These are phyloP conservation scores for Akanthomyces muscarius DNA, from an alignment of 2,329 filamentous ascomycete species.

Conservation along the genomic window DNA sequence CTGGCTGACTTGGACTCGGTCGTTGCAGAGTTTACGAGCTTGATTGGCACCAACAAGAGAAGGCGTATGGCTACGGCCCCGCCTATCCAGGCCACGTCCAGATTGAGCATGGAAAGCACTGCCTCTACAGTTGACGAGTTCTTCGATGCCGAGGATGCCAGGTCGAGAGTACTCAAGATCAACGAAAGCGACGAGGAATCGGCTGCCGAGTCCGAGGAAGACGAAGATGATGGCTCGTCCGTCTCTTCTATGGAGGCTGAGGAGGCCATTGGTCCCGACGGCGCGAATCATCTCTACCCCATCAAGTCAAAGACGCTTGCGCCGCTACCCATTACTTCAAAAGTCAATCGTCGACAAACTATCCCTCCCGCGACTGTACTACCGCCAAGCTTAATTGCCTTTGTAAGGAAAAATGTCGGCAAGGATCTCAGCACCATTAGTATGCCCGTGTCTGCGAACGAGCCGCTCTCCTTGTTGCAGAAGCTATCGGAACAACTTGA, in stretches of 20 bases:
- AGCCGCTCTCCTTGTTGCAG: slow-evolving; percentile 84
- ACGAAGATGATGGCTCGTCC: slow-evolving; percentile 56
- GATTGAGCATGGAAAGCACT: slow-evolving; percentile 74
- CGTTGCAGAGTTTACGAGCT: slow-evolving; percentile 72
- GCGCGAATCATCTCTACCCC: slow-evolving; percentile 65
- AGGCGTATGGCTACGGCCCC: slow-evolving; percentile 57
- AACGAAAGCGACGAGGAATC: slow-evolving; percentile 63
- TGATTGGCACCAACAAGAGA: slow-evolving; percentile 76
- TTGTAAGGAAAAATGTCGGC: slow-evolving; percentile 94
- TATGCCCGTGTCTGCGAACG: slow-evolving; percentile 96
- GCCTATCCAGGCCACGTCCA: slow-evolving; percentile 42
- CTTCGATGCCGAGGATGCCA: slow-evolving; percentile 75
- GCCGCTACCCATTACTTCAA: slow-evolving; percentile 69
- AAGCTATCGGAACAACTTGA: slow-evolving; percentile 87
- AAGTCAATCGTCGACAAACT: slow-evolving; percentile 62
- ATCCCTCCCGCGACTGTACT: slow-evolving; percentile 71
- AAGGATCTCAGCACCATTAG: slow-evolving; percentile 96
- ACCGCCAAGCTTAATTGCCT: slow-evolving; percentile 88
- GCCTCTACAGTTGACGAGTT: slow-evolving; percentile 75
- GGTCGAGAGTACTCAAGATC: slow-evolving; percentile 71
- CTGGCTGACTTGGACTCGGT: slow-evolving; percentile 80
- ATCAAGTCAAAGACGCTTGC: slow-evolving; percentile 68
- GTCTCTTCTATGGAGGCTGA: slow-evolving; percentile 57
- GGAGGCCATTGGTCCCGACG: slow-evolving; percentile 55
- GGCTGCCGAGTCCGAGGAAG: slow-evolving; percentile 50